Conservation (phyloP, 495 filamentous ascomycete genomes). For the Xylaria nigripes region DNA sequence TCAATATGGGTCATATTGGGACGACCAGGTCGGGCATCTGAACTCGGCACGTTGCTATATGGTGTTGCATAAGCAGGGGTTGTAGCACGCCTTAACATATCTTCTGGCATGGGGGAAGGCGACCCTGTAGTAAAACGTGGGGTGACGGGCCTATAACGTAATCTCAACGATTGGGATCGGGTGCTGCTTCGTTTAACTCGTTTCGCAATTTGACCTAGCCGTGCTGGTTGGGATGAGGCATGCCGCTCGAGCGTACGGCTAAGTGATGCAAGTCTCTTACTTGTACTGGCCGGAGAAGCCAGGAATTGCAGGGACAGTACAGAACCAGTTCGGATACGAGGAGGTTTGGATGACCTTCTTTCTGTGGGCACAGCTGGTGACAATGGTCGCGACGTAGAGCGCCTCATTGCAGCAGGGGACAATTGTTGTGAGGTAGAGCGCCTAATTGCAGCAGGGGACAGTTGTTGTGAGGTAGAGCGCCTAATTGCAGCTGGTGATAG, state of each 20-base stretch:
- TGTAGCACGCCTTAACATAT: slow-evolving; percentile 25
- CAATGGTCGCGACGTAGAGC: slow-evolving; percentile 28
- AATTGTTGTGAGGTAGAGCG: neutral
- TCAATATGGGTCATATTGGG: slow-evolving; percentile 5
- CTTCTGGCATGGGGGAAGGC: slow-evolving; percentile 28
- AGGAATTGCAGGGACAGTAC: slow-evolving; percentile 31
- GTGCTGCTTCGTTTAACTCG: slow-evolving; percentile 29
- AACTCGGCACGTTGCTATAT: slow-evolving; percentile 39
- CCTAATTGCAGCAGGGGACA: too few species aligned
- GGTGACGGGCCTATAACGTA: slow-evolving; percentile 28
- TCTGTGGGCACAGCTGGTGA: slow-evolving; percentile 33
- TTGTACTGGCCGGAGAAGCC: slow-evolving; percentile 27
- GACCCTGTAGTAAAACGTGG: slow-evolving; percentile 38
- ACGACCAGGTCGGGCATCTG: slow-evolving; percentile 13
- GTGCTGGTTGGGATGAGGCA: slow-evolving; percentile 28
- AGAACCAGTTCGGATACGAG: slow-evolving; percentile 39
- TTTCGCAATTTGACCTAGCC: slow-evolving; percentile 11
- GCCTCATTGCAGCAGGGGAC: slow-evolving; percentile 22
- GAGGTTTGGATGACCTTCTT: slow-evolving; percentile 34
- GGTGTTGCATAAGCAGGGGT: slow-evolving; percentile 50
- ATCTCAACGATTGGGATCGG: slow-evolving; percentile 36
- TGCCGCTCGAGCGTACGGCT: slow-evolving; percentile 27
- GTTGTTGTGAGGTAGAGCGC: neutral
- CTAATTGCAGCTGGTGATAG: slow-evolving; percentile 23
- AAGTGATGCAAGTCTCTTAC: slow-evolving; percentile 33